Conservation (phyloP, 768 basidiomycete genomes). For the Rhodotorula graminis region DNA sequence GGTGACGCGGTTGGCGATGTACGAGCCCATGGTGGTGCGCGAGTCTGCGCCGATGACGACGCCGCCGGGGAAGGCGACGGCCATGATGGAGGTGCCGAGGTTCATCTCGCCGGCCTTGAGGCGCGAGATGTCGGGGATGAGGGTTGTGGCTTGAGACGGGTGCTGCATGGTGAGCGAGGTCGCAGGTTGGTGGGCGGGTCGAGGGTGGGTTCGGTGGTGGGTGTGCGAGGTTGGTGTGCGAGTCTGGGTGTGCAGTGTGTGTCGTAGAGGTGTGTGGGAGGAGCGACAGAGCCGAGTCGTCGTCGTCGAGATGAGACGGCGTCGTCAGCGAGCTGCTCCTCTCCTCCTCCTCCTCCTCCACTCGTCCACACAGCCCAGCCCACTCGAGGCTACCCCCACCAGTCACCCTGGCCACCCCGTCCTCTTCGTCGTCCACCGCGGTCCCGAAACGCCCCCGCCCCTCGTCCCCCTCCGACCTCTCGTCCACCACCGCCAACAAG, state of each 20-base stretch:
- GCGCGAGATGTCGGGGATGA: conserved; percentile 61
- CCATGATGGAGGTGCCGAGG: conserved; percentile 84
- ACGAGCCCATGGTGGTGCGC: conserved; percentile 92
- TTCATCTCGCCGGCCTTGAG: conserved; percentile 87
- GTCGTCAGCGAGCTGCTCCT: neutral
- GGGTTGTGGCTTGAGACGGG: neutral
- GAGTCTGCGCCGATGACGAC: conserved; percentile 96
- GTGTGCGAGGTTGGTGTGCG: neutral
- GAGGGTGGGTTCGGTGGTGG: neutral
- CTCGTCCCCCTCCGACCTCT: conserved; percentile 19
- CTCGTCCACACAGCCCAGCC: neutral
- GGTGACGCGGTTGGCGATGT: conserved; percentile 96
- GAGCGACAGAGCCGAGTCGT: too few relatives aligned
- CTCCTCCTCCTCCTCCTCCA: too few relatives aligned
- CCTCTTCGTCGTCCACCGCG: neutral
- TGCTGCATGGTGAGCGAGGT: neutral
- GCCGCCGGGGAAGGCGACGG: conserved; percentile 89
- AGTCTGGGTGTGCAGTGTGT: too few relatives aligned
- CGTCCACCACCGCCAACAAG: neutral
- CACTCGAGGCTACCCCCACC: neutral
- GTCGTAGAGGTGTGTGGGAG: too few relatives aligned
- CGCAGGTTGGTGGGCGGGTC: neutral
- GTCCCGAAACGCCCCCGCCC: conserved; percentile 29
- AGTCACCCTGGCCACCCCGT: conserved; percentile 10
- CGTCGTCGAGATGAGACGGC: neutral